These are phyloP conservation scores for Melampsora abietis-canadensis DNA, from an alignment of 1,284 basidiomycete species.

Conservation along the genomic window DNA sequence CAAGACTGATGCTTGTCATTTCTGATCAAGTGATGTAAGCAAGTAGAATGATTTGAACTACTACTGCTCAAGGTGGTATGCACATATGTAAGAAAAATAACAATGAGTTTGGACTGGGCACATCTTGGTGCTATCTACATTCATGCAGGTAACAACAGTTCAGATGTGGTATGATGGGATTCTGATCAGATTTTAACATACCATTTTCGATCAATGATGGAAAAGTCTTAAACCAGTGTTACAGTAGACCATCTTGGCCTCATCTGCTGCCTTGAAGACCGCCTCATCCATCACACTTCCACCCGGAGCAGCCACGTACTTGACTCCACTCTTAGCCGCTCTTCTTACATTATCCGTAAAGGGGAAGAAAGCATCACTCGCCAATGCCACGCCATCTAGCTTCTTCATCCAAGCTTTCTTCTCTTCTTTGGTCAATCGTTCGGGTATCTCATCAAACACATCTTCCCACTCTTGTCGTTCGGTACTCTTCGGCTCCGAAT, in stretches of 20 bases:
- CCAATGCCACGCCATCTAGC: conserved; percentile 81
- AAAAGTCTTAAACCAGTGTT: conserved; percentile 41
- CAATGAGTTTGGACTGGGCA: too few species aligned
- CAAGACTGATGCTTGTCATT: too few species aligned
- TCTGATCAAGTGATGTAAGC: too few species aligned
- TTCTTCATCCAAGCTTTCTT: conserved; percentile 67
- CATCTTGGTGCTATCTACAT: not conserved
- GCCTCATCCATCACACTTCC: conserved; percentile 96
- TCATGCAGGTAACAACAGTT: not conserved
- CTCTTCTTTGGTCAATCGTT: conserved; percentile 68
- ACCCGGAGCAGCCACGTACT: conserved; percentile 87
- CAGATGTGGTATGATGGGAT: conserved; percentile 1
- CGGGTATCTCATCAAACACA: conserved; percentile 73
- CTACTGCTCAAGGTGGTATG: too few species aligned
- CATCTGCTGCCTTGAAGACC: conserved; percentile 89
- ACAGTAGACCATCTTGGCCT: conserved; percentile 68
- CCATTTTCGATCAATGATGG: conserved; percentile 19
- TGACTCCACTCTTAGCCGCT: conserved; percentile 82
- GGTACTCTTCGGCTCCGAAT: conserved; percentile 44
- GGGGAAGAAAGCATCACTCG: conserved; percentile 98
- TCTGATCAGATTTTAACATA: not conserved
- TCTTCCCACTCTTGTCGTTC: conserved; percentile 90
- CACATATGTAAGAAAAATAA: too few species aligned
- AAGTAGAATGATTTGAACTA: too few species aligned
- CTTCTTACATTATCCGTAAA: conserved; percentile 98